Evolutionary conservation across 345 rosid genomes (phyloP).

Genomic region (Linum tenue): DNA sequence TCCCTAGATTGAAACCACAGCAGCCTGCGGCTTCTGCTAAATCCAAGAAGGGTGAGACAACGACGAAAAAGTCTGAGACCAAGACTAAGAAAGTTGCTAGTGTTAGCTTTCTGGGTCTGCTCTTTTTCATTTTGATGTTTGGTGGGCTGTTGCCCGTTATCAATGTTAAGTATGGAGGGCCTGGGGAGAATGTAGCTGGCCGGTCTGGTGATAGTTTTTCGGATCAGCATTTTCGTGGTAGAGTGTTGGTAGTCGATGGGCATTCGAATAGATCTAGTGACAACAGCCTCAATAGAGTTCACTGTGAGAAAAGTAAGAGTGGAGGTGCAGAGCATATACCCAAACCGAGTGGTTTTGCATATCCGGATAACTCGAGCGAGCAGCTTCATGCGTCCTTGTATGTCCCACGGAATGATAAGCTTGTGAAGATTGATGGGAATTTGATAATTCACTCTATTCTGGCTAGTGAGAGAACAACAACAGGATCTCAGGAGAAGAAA

Average conservation of each 20-base stretch:
- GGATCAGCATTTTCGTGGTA: slow-evolving; percentile 39
- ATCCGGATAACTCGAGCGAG: slow-evolving; percentile 49
- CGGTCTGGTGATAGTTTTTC: slow-evolving; percentile 31
- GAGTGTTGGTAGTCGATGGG: slow-evolving; percentile 49
- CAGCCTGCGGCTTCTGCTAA: slow-evolving; percentile 34
- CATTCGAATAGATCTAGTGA: slow-evolving; percentile 38
- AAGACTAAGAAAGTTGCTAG: slow-evolving; percentile 91
- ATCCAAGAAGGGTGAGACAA: slow-evolving; percentile 42
- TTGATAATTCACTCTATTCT: slow-evolving; percentile 85
- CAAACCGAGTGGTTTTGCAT: slow-evolving; percentile 18
- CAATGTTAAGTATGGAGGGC: slow-evolving; percentile 56
- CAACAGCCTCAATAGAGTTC: slow-evolving; percentile 9
- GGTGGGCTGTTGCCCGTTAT: slow-evolving; percentile 74
- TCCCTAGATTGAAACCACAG: slow-evolving; percentile 79
- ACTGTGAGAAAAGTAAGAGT: slow-evolving; percentile 29
- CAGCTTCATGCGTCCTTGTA: slow-evolving; percentile 82
- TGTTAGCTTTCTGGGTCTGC: slow-evolving; percentile 75
- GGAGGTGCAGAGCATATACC: slow-evolving; percentile 18
- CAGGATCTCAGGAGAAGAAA: slow-evolving; percentile 33
- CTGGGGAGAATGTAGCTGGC: slow-evolving; percentile 22
- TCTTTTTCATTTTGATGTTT: slow-evolving; percentile 66
- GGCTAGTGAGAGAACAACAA: slow-evolving; percentile 77
- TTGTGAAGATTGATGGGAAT: slow-evolving; percentile 97
- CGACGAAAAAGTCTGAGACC: slow-evolving; percentile 35
- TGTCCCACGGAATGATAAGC: slow-evolving; percentile 95